These are phyloP conservation scores for Fusarium penzigii DNA, from an alignment of 2,329 filamentous ascomycete species.

Conservation along the genomic window DNA sequence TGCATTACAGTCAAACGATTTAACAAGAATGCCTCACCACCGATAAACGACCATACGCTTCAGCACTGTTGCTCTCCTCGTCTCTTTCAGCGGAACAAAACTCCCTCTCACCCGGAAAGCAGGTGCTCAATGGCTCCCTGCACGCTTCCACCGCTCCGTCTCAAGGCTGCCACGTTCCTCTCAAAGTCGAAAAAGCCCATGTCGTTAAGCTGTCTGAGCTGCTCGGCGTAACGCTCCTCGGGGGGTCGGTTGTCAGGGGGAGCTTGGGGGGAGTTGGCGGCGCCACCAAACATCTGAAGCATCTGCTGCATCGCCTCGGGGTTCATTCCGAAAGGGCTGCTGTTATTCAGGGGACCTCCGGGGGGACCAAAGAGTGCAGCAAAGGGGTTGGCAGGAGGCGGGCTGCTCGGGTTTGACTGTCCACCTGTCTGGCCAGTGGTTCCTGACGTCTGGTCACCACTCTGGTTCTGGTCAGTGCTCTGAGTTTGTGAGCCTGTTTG, in stretches of 20 bases:
- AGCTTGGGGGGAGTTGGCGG: slow-evolving; percentile 44
- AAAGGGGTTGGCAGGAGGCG: slow-evolving; percentile 64
- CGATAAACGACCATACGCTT: not conserved
- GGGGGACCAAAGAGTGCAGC: slow-evolving; percentile 59
- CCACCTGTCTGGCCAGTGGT: slow-evolving; percentile 12
- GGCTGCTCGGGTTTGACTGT: slow-evolving; percentile 33
- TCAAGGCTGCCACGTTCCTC: slow-evolving; percentile 82
- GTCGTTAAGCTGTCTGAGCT: slow-evolving; percentile 91
- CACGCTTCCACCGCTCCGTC: slow-evolving; percentile 88
- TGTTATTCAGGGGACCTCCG: slow-evolving; percentile 34
- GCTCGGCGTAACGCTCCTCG: slow-evolving; percentile 88
- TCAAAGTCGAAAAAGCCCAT: slow-evolving; percentile 99
- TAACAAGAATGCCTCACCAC: not conserved
- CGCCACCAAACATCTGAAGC: slow-evolving; percentile 48
- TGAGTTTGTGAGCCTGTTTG: slow-evolving; percentile 27
- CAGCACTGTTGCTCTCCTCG: slow-evolving; percentile 1
- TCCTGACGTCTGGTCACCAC: slow-evolving; percentile 22
- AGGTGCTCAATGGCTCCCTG: slow-evolving; percentile 86
- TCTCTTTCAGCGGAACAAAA: not conserved
- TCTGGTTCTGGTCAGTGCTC: slow-evolving; percentile 27
- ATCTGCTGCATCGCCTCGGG: slow-evolving; percentile 59
- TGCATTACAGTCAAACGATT: no score
- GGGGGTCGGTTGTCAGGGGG: slow-evolving; percentile 84
- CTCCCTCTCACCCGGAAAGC: slow-evolving; percentile 36
- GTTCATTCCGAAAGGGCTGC: slow-evolving; percentile 48